Evolutionary conservation across 1,284 basidiomycete genomes (phyloP), one percentile per base, ranked within the genome.

Genomic region (Ceratobasidium sp.): DNA sequence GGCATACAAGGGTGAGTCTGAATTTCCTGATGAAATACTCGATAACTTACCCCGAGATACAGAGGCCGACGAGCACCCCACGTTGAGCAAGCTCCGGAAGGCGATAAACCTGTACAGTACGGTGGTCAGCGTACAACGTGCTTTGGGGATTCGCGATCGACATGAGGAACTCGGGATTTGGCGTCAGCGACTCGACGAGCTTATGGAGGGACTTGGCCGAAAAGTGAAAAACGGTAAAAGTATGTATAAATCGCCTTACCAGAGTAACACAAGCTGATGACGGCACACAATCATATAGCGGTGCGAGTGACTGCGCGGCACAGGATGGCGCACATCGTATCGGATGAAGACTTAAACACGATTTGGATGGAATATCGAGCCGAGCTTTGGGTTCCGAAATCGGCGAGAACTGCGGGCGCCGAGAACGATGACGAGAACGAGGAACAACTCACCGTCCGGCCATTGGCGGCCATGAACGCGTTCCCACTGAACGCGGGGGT

Each of bases 211-310:
- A 12, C 23, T 67, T 27, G 65, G 65, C 2, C 14, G 48, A 2
- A 14, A 52, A 46, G 7, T 5, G 65, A 20, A 3, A 10, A 27
- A 48, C 44, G 65, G 46, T 44, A 50, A 30, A 48, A 48, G 65
- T 67, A 44, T 50, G 65, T 67, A 7, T 14, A 48, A 66, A 12
- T 66, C 10, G n/a, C n/a, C n/a, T n/a, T n/a, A n/a, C n/a, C n/a
- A n/a, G n/a, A n/a, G n/a, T n/a, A n/a, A n/a, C n/a, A n/a, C n/a
- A n/a, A n/a, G n/a, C n/a, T n/a, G n/a, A n/a, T n/a, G n/a, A n/a
- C n/a, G n/a, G n/a, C n/a, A n/a, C n/a, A n/a, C n/a, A n/a, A n/a
- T n/a, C n/a, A n/a, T 66, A 3, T 10, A 66, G 64, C 46, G 35
- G 12, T 23, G 3, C 64, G 64, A 6, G 38, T 44, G 6, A 46